These are phyloP conservation scores for Claviceps citrina DNA, from an alignment of 2,329 filamentous ascomycete species.

Conservation along the genomic window DNA sequence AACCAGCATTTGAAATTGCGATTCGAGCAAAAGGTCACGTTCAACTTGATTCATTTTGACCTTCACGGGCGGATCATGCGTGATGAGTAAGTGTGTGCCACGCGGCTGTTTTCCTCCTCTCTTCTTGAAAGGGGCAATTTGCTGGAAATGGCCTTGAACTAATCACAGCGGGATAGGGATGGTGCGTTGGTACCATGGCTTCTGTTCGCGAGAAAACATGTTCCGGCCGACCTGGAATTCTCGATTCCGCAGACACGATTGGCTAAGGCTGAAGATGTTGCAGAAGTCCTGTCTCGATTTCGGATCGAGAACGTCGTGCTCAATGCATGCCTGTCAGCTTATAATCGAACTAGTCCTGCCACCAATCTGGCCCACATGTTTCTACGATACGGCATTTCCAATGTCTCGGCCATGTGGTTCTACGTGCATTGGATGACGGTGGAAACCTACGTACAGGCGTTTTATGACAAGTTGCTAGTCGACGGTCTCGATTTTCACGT, in stretches of 20 bases:
- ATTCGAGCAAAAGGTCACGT: conserved; percentile 10
- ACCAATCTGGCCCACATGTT: conserved; percentile 16
- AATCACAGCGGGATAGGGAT: conserved; percentile 5
- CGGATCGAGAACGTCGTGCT: conserved; percentile 16
- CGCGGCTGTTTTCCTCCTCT: neutral
- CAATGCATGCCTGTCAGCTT: conserved; percentile 16
- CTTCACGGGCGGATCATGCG: conserved; percentile 14
- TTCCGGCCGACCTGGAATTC: conserved; percentile 6
- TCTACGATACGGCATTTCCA: conserved; percentile 13
- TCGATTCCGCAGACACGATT: conserved; percentile 12
- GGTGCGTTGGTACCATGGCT: conserved; percentile 13
- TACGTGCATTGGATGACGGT: conserved; percentile 16
- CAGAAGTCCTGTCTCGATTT: conserved; percentile 11
- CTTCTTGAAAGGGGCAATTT: neutral
- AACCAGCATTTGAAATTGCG: conserved; percentile 11
- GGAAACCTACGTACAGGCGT: conserved; percentile 14
- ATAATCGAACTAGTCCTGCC: conserved; percentile 11
- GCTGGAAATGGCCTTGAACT: neutral
- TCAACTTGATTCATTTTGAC: conserved; percentile 16
- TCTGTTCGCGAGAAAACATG: conserved; percentile 12
- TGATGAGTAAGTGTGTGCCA: conserved; percentile 12
- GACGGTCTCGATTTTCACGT: conserved; percentile 14
- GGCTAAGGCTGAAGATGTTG: conserved; percentile 11
- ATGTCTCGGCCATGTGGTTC: conserved; percentile 18
- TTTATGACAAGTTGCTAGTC: conserved; percentile 14